Percentiles rank a stretch among this genome's conserved stretches.
Conservation (phyloP, 345 rosid species). For the Cardamine resedifolia region DNA sequence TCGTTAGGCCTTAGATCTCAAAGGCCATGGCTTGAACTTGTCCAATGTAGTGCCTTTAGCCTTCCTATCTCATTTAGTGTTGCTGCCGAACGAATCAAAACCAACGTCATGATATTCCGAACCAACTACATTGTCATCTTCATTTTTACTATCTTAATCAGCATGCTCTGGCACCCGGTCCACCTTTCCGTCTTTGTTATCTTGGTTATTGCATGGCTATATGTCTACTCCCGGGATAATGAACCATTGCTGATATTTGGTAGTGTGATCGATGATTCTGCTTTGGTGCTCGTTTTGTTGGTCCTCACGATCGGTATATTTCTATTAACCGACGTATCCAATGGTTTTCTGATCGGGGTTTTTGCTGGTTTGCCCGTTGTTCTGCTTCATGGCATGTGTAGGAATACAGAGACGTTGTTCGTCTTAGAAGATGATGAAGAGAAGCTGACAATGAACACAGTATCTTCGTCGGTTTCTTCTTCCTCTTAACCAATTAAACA, state of each 20-base stretch:
- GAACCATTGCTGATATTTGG: slow-evolving; percentile 45
- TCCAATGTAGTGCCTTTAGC: slow-evolving; percentile 40
- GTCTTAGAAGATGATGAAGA: slow-evolving; percentile 44
- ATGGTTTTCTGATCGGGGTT: slow-evolving; percentile 44
- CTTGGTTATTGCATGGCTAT: slow-evolving; percentile 53
- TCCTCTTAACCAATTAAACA: slow-evolving; percentile 22
- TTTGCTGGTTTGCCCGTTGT: slow-evolving; percentile 44
- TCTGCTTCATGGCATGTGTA: slow-evolving; percentile 50
- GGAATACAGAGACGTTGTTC: slow-evolving; percentile 42
- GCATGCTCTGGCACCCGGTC: slow-evolving; percentile 61
- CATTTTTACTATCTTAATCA: slow-evolving; percentile 43
- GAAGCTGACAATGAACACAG: slow-evolving; percentile 12
- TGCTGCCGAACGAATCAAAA: slow-evolving; percentile 42
- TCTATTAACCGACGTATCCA: slow-evolving; percentile 42
- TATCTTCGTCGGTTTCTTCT: slow-evolving; percentile 17
- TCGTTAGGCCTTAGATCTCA: slow-evolving; percentile 40
- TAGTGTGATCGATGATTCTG: slow-evolving; percentile 42
- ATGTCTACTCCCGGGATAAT: slow-evolving; percentile 53
- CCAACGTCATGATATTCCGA: slow-evolving; percentile 44
- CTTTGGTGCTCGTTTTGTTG: slow-evolving; percentile 41
- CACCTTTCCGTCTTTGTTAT: slow-evolving; percentile 45
- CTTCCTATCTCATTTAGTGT: slow-evolving; percentile 39
- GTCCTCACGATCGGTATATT: slow-evolving; percentile 42
- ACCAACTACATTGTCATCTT: slow-evolving; percentile 49
- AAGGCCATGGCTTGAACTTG: slow-evolving; percentile 63